Conservation (phyloP, 805 yeast genomes). For the Cyberlindnera galapagoensis region DNA sequence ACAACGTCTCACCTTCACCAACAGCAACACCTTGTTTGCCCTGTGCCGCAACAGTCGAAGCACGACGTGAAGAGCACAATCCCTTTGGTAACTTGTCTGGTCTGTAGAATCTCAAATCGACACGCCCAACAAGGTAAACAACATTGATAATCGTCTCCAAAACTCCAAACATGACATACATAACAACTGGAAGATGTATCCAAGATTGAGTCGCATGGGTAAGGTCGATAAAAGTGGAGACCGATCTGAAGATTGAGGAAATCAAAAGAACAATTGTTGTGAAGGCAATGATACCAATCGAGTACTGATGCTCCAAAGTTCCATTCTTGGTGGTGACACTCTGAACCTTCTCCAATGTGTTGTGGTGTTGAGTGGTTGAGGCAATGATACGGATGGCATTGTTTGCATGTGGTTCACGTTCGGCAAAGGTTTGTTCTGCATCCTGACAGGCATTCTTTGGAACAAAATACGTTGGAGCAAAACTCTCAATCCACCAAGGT, state of each 20-base stretch:
- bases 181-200: constrained; percentile 48
- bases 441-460: constrained; percentile 42
- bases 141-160: constrained; percentile 53
- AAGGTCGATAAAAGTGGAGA: constrained; percentile 34
- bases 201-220: constrained; percentile 29
- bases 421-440: constrained; percentile 42
- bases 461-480: constrained; percentile 52
- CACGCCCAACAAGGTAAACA: constrained; percentile 54
- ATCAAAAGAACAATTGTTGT: constrained; percentile 45
- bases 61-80: constrained; percentile 6
- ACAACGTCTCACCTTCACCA: background rate
- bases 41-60: constrained; percentile 7
- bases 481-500: constrained; percentile 75
- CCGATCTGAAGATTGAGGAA: constrained; percentile 45
- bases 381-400: constrained; percentile 38
- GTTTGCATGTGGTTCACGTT: constrained; percentile 32
- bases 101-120: constrained; percentile 73
- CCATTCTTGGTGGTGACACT: constrained; percentile 27
- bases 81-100: constrained; percentile 48
- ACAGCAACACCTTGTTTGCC: no score
- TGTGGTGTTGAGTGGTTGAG: constrained; percentile 39
- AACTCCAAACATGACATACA: constrained; percentile 66
- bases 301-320: constrained; percentile 41
- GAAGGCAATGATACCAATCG: constrained; percentile 35
- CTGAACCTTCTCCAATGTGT: constrained; percentile 24